These are phyloP conservation scores for Exserohilum turcica DNA, from an alignment of 2,329 filamentous ascomycete species.

Conservation along the genomic window DNA sequence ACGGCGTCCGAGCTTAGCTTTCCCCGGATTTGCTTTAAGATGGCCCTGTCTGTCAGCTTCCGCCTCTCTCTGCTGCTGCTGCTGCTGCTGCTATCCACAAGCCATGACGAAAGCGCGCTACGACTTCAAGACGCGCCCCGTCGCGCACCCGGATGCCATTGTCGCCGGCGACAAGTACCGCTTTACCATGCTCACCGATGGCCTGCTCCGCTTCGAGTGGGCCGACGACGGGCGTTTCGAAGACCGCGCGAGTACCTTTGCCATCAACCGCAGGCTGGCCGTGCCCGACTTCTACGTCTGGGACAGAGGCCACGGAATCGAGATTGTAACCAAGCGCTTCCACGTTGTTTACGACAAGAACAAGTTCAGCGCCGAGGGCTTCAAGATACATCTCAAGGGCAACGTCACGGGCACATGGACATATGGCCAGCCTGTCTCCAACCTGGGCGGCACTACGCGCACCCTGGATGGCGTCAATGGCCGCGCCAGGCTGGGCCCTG, in stretches of 20 bases:
- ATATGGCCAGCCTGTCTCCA: slow-evolving; percentile 53
- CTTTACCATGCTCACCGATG: slow-evolving; percentile 64
- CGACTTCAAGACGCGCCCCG: slow-evolving; percentile 52
- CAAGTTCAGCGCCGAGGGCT: slow-evolving; percentile 58
- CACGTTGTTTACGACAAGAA: slow-evolving; percentile 65
- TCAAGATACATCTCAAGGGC: slow-evolving; percentile 54
- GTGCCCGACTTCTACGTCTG: slow-evolving; percentile 57
- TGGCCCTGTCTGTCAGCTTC: slow-evolving; percentile 23
- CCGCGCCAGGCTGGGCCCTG: slow-evolving; percentile 55
- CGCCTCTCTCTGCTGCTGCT: slow-evolving; percentile 21
- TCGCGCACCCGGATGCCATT: slow-evolving; percentile 53
- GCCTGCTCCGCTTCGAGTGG: slow-evolving; percentile 67
- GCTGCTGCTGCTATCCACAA: slow-evolving; percentile 8
- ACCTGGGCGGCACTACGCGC: slow-evolving; percentile 57
- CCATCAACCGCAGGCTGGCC: slow-evolving; percentile 59
- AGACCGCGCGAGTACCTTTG: slow-evolving; percentile 66
- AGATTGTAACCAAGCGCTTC: slow-evolving; percentile 62
- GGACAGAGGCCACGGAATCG: slow-evolving; percentile 54
- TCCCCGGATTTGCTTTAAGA: slow-evolving; percentile 33
- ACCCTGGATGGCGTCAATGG: slow-evolving; percentile 63
- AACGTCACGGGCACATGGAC: slow-evolving; percentile 56
- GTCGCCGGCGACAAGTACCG: slow-evolving; percentile 59
- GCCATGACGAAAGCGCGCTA: slow-evolving; percentile 48
- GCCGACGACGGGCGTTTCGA: slow-evolving; percentile 64
- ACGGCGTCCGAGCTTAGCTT: slow-evolving; percentile 25